These are phyloP conservation scores for Pseudogymnoascus sp. DNA, from an alignment of 2,329 filamentous ascomycete species.

Conservation along the genomic window DNA sequence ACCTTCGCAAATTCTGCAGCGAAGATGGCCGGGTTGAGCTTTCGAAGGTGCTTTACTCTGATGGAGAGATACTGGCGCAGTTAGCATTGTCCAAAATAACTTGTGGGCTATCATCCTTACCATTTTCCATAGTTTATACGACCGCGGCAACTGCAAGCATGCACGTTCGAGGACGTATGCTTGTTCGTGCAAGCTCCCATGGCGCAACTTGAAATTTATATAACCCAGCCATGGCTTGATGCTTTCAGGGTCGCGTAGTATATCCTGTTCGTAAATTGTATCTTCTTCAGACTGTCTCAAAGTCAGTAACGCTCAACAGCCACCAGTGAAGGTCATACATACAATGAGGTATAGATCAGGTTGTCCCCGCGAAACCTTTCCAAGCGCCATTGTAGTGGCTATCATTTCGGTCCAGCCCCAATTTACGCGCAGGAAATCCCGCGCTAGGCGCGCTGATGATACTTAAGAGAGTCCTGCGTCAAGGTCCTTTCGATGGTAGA, in stretches of 20 bases:
- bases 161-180: conserved; percentile 83
- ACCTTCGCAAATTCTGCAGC: conserved; percentile 83
- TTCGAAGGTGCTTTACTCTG: conserved; percentile 70
- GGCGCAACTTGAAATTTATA: conserved; percentile 80
- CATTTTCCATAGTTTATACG: conserved; percentile 98
- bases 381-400: not conserved
- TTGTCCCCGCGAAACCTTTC: conserved; percentile 20
- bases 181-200: conserved; percentile 80
- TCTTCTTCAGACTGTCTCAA: conserved; percentile 68
- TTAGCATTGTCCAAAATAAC: conserved; percentile 13
- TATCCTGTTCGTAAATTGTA: conserved; percentile 92
- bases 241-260: conserved; percentile 75
- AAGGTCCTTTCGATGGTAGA: not conserved
- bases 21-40: conserved; percentile 75
- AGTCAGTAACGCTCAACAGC: conserved; percentile 23
- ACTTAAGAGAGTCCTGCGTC: not conserved
- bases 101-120: conserved; percentile 36
- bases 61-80: conserved; percentile 69
- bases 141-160: conserved; percentile 80
- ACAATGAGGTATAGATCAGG: conserved; percentile 33
- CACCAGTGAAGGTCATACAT: conserved; percentile 15
- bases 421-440: conserved; percentile 1
- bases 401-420: not conserved
- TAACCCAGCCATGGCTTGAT: conserved; percentile 95
- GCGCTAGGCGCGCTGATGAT: conserved; percentile 3